Evolutionary conservation across 2,329 filamentous ascomycete species (phyloP), one percentile per base, ranked within the genome.

Genomic region (Pleurostoma richardsiae): DNA sequence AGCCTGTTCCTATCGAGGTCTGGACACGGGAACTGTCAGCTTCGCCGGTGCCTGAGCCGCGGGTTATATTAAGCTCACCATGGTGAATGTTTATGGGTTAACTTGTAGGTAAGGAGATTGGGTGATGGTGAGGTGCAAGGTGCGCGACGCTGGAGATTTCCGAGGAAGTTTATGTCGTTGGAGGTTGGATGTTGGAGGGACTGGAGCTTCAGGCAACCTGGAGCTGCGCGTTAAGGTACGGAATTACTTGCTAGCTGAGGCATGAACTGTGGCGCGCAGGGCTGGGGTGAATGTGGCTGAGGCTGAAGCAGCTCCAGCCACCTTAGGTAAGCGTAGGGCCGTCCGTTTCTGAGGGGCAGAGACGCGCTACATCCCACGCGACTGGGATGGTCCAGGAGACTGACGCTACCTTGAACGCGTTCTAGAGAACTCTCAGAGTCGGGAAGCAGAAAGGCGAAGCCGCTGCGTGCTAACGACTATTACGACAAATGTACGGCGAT

Each of bases 1-100:
- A 99, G 65, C 94, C 94, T 63, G 94, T 99, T 67, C 94, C 94
- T 87, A 99, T 99, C 66, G 94, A 99, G 64, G 94, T 99, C 94
- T 99, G 58, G 36, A 53, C 31, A 30, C 4, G 33, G 33, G 11
- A 27, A 26, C 39, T 29, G 42, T 48, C 11, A 54, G 53, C 48
- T 54, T 51, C 19, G 19, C 19, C 19, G 19, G 19, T 19, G 19
- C 19, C 19, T 19, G 19, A 19, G 19, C 19, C 19, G 19, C 19
- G 19, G 19, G 19, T 19, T 19, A 19, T 19, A 19, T 19, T 19
- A n/a, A 36, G 33, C 33, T 36, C n/a, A 36, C 33, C 33, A 36
- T 36, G 8, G 8, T 36, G 33, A 36, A 36, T 36, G 8, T 36
- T n/a, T 36, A 19, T 19, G 19, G 19, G 19, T 19, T 19, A 19